Evolutionary conservation across 1,284 basidiomycete genomes (phyloP).

Genomic region (Tilletia caries): DNA sequence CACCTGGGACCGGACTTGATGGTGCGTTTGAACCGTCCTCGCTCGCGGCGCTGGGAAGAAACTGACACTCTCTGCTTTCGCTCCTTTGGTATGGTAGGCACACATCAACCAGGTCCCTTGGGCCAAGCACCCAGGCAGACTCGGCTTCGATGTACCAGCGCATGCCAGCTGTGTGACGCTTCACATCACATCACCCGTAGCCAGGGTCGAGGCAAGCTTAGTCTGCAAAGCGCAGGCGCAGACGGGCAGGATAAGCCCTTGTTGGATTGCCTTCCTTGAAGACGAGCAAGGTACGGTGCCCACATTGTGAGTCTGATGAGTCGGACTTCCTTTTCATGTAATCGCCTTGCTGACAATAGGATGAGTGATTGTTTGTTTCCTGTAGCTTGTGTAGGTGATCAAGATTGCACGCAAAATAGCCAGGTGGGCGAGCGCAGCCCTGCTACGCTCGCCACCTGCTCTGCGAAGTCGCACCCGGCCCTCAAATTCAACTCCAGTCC

Average conservation of each 20-base stretch:
- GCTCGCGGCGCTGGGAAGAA: no score
- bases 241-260: constrained; percentile 57
- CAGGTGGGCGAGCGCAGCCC: constrained; percentile 54
- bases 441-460: constrained; percentile 56
- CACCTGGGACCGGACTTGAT: constrained; percentile 53
- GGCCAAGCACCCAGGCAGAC: constrained; percentile 50
- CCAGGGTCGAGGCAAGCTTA: constrained; percentile 52
- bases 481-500: constrained; percentile 40
- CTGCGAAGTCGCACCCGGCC: constrained; percentile 56
- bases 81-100: no score
- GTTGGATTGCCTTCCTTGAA: constrained; percentile 60
- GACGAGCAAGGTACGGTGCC: constrained; percentile 58
- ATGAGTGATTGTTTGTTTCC: no score
- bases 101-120: no score
- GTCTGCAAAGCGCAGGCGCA: no score
- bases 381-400: constrained; percentile 58
- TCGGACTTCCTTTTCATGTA: no score
- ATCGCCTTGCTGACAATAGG: no score
- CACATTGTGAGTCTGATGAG: no score
- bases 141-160: constrained; percentile 50
- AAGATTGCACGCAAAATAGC: constrained; percentile 59
- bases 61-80: no score
- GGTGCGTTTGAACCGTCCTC: no score
- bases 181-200: constrained; percentile 56
- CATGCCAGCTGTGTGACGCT: constrained; percentile 56